Evolutionary conservation across 331 rosid genomes (phyloP), one percentile per base, ranked within the genome.

Genomic region (Quercus phellos): DNA sequence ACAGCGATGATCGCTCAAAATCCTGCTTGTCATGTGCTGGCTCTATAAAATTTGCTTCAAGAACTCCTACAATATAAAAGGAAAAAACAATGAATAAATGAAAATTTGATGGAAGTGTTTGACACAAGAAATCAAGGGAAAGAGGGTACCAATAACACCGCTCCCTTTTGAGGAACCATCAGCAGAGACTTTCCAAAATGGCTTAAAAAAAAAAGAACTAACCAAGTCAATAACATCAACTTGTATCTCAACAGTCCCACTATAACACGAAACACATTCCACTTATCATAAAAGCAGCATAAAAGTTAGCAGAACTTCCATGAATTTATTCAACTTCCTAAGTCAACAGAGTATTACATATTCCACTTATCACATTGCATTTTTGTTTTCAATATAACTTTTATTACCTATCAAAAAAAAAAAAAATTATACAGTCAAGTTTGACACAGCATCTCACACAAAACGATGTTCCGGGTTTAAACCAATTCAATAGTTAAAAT

Each of bases 1-100:
- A 94, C 55, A 85, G 77, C 60, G 89, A 84, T 9, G 99, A 94
- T 82, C 94, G 84, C 90, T 94, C 99, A 83, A 94, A 94, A 75
- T 93, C 99, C 84, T 94, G 99, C 88, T 94, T 94, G 89, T 92
- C 99, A 80, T 94, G 98, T 19, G 97, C 96, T 53, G 99, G 99
- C 83, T 94, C 97, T 69, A 94, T 85, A 81, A 94, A 94, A 82
- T 94, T 92, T 81, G 93, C 96, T 86, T 94, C 99, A 81, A 94
- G 89, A 81, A 88, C 85, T 78, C 99, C 99, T 94, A 83, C 74
- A 79, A 77, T 51, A 80, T 42, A 81, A 27, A 16, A 54, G 59
- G n/a, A 22, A 66, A 70, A 80, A 72, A 72, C 75, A 73, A 74
- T 74, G 74, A 75, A 70, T 51, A 74, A 46, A n/a, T 11, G 43